Evolutionary conservation across 106 monocot genomes (phyloP), one percentile per base, ranked within the genome.

Genomic region (Triglochin maritima): DNA sequence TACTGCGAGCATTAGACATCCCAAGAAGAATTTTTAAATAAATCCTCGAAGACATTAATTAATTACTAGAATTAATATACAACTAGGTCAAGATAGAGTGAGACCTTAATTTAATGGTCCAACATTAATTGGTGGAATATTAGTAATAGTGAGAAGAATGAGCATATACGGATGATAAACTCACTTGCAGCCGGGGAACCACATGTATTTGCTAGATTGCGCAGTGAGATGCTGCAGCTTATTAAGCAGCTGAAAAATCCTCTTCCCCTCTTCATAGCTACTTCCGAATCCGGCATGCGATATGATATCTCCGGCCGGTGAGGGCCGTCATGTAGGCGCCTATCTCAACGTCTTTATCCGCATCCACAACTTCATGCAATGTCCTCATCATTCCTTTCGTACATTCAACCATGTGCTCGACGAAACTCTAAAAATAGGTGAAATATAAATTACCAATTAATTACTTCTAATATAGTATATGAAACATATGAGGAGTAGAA

Each of bases 171-270:
- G 29, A 29, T 29, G 29, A 29, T 29, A 29, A 29, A 29, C 70
- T 74, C 69, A 95, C 94, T 85, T 60, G 83, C 79, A 83, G 7
- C 91, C 91, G 6, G 96, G 96, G 47, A 98, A 80, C 87, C 90
- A 91, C 53, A 98, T 68, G 69, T 98, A 69, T 53, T 85, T 83
- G 75, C 87, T 86, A 6, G 96, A 79, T 49, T 80, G 78, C 0
- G 96, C 85, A 4, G 91, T 91, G 73, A 91, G 78, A 48, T 65
- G 47, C 67, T 98, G 87, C 64, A 91, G 65, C 49, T 71, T 68
- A n/a, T 79, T 81, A 16, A 98, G 80, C 7, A 78, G 76, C 17
- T 80, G 66, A 66, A 98, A 86, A 5, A 98, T 86, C 66, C 75
- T 67, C 69, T 75, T 81, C 4, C 96, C 96, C 43, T 80, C 87